Percentiles rank a stretch among this genome's conserved stretches.
These are phyloP conservation scores for sorghum (Sorghum bicolor) DNA, from an alignment of 176 grass and related monocot species.

Conservation along the genomic window Sorghum_bicolor_NCBIv3 NC_012872.2:50688501-50689000, in stretches of 20 bases:
- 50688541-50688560: slow-evolving; percentile 55
- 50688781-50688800: neutral
- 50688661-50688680: slow-evolving; percentile 54
- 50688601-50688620: slow-evolving; percentile 62
- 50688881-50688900: slow-evolving; percentile 20
- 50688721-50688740: neutral
- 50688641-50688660: slow-evolving; percentile 61
- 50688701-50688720: neutral
- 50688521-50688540: slow-evolving; percentile 57
- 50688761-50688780: neutral
- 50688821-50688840: no score
- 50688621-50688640: slow-evolving; percentile 67
- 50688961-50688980: slow-evolving; percentile 39
- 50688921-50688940: slow-evolving; percentile 27
- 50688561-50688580: slow-evolving; percentile 57
- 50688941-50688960: slow-evolving; percentile 29
- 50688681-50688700: slow-evolving; percentile 64
- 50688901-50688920: slow-evolving; percentile 13
- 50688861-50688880: neutral
- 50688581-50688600: slow-evolving; percentile 57
- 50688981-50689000: slow-evolving; percentile 34
- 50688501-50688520: slow-evolving; percentile 63
- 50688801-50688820: neutral
- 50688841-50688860: neutral
- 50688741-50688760: neutral